These are phyloP conservation scores for Paraconiothyrium brasiliense DNA, from an alignment of 2,329 filamentous ascomycete species.

Conservation along the genomic window DNA sequence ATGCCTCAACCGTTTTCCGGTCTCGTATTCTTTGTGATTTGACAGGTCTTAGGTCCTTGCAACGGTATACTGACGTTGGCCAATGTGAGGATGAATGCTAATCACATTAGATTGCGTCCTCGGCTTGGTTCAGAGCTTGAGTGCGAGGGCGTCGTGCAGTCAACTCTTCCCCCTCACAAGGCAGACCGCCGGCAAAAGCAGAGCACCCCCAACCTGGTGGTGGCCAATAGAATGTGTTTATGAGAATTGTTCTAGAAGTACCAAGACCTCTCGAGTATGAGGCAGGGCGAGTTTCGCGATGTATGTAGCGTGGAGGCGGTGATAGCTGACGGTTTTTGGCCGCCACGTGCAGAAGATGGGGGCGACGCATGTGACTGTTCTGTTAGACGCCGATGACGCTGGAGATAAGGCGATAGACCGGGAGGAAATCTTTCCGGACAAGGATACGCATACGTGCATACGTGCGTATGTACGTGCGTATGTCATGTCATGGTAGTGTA, in stretches of 20 bases:
- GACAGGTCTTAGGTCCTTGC: too few species aligned
- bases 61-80: too few species aligned
- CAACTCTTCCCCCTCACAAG: not conserved
- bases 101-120: not conserved
- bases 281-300: too few species aligned
- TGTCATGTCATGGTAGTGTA: not conserved
- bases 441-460: not conserved
- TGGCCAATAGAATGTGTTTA: not conserved
- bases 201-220: not conserved
- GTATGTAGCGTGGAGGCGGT: not conserved
- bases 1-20: not conserved
- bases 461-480: not conserved
- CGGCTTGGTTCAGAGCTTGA: not conserved
- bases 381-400: not conserved
- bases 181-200: not conserved
- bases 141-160: not conserved
- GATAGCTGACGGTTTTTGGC: not conserved
- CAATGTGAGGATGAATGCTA: not conserved
- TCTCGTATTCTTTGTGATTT: too few species aligned
- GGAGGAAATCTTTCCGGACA: not conserved
- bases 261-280: not conserved
- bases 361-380: not conserved
- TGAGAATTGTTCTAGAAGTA: not conserved
- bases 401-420: slow-evolving; percentile 1
- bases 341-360: not conserved